phyloP scores from a whole-genome alignment of 140 eudicot genomes.

The Senecio squalidus region DNA sequence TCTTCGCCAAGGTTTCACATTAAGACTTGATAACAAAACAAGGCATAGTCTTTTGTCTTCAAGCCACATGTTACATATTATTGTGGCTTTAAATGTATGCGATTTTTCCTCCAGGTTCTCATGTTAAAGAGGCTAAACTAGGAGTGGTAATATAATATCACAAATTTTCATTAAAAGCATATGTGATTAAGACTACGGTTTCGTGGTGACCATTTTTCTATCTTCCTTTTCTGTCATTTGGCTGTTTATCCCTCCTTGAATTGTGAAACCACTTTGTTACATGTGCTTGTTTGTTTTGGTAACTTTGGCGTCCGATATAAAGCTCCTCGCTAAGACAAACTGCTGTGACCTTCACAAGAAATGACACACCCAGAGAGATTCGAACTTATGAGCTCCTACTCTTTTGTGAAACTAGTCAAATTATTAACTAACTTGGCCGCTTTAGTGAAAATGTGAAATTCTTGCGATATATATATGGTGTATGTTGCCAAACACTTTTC shows the following conservation, averaged over 20 bases:
- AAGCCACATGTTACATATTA: slow-evolving; percentile 6
- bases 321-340: no score
- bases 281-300: no score
- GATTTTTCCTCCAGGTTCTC: slow-evolving; percentile 12
- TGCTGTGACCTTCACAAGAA: no score
- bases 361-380: no score
- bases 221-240: neutral
- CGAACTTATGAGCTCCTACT: no score
- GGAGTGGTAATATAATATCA: neutral
- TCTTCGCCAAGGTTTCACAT: slow-evolving; percentile 47
- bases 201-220: neutral
- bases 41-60: slow-evolving; percentile 14
- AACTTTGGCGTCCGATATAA: no score
- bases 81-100: slow-evolving; percentile 6
- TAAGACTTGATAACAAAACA: slow-evolving; percentile 30
- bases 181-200: slow-evolving; percentile 6
- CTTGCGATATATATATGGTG: neutral
- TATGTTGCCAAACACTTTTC: neutral
- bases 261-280: neutral
- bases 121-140: slow-evolving; percentile 22
- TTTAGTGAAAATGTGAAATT: no score
- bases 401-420: no score
- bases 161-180: neutral
- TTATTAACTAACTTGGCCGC: no score
- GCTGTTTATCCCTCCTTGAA: neutral